Percentiles rank a stretch among this genome's conserved stretches.
These are phyloP conservation scores for Dichotomocladium elegans DNA, from an alignment of 371 early-diverging fungal genomes.

Conservation along the genomic window DNA sequence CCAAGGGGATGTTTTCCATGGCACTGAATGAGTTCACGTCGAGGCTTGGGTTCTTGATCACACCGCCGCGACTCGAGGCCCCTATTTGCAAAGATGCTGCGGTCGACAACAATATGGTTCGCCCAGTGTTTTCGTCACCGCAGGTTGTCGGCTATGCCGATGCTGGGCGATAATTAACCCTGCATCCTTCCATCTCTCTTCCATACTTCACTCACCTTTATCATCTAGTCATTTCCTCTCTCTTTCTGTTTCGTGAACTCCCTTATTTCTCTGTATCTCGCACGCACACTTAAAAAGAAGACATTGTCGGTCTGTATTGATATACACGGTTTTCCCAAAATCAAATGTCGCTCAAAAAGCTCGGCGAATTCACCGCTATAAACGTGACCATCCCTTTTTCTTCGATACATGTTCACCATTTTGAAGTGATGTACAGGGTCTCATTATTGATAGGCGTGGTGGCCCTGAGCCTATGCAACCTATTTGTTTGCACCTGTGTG, in stretches of 20 bases:
- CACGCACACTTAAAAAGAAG: background rate
- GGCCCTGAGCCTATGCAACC: no score
- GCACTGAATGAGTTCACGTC: conserved; percentile 65
- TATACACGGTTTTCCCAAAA: no score
- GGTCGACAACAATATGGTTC: conserved; percentile 20
- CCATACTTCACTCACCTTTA: background rate
- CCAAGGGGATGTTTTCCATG: conserved; percentile 46
- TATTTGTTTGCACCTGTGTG: no score
- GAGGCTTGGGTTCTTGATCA: conserved; percentile 68
- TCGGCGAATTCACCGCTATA: no score
- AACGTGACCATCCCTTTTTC: no score
- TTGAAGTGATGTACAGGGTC: no score
- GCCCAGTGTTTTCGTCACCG: conserved; percentile 26
- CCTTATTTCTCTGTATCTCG: background rate
- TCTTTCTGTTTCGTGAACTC: background rate
- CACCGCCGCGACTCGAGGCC: conserved; percentile 9
- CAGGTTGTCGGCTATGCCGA: conserved; percentile 32
- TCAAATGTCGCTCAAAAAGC: no score
- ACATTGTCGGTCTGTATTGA: no score
- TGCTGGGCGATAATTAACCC: conserved; percentile 13
- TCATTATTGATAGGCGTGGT: no score
- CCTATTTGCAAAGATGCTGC: conserved; percentile 25
- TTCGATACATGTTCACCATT: no score
- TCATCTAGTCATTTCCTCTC: conserved; percentile 1
- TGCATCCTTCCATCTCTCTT: background rate